A percentile compares a stretch with the other conserved stretches of the same genome.
Evolutionary conservation across 2,329 filamentous ascomycete genomes (phyloP).

Genomic region (Coniochaeta sp.): DNA sequence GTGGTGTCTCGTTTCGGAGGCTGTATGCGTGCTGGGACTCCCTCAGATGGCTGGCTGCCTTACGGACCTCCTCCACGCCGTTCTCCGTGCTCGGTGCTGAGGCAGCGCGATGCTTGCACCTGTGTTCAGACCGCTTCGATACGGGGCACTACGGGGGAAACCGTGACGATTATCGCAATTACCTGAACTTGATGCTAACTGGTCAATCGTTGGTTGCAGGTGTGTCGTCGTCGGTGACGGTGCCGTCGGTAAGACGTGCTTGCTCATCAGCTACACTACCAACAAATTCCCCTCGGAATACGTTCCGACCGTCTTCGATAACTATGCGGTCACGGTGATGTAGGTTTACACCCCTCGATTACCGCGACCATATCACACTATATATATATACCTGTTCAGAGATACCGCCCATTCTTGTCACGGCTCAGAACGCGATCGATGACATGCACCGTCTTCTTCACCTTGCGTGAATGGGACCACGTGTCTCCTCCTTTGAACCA

Average conservation of each 20-base stretch:
- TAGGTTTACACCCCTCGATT: slow-evolving; percentile 47
- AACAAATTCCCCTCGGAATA: slow-evolving; percentile 99
- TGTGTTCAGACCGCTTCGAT: neutral
- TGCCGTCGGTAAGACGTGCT: slow-evolving; percentile 98
- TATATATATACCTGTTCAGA: neutral
- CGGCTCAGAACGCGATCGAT: neutral
- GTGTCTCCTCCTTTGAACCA: neutral
- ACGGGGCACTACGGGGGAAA: neutral
- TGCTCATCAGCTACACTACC: slow-evolving; percentile 98
- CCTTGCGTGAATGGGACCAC: neutral
- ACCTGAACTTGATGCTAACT: neutral
- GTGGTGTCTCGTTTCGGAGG: neutral
- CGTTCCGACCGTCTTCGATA: slow-evolving; percentile 98
- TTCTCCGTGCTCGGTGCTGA: neutral
- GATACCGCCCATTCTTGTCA: neutral
- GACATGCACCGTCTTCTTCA: neutral
- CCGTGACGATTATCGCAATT: neutral
- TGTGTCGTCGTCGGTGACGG: slow-evolving; percentile 99
- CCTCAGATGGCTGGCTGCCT: neutral
- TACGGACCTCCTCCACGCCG: neutral
- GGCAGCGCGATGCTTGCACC: neutral
- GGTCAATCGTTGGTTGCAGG: slow-evolving; percentile 39
- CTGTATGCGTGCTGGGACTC: neutral
- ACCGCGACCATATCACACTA: neutral
- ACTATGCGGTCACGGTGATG: slow-evolving; percentile 99